Evolutionary conservation across 2,329 filamentous ascomycete species (phyloP), one percentile per base, ranked within the genome.

Genomic region (Fusarium newnesense): DNA sequence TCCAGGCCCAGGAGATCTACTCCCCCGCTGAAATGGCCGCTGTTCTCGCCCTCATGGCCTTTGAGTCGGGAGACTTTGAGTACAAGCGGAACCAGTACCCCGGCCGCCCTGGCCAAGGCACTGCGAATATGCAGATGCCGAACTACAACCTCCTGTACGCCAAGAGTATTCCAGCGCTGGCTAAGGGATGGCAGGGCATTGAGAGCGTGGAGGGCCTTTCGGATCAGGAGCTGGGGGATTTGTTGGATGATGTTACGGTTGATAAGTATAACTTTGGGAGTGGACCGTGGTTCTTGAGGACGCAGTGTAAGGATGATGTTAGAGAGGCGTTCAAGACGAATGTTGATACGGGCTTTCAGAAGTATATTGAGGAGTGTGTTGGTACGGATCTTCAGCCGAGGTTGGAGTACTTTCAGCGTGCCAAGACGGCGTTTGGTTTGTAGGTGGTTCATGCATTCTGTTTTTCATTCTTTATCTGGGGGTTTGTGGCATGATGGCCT

Each of bases 41-140:
- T 28, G 81, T 95, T 21, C 78, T 96, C 47, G 86, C 91, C 18
- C 85, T 94, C 77, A 92, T 94, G 84, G 89, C 91, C 16, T 91
- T 91, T 78, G 94, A 97, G 83, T 90, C 89, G 4, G 89, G 64
- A 28, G 86, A 91, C 70, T 93, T 95, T 83, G 86, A 88, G 76
- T 95, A 89, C 87, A 93, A 92, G 81, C 87, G 86, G 80, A 94
- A 95, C 82, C 84, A 90, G 75, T 73, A 60, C 39, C 83, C 84
- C 71, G 87, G 86, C n/a, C 78, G 83, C 0, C 86, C 91, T 0
- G 93, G 93, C 13, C 92, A 95, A 80, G 93, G 93, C 30, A 95
- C 93, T 4, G 84, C 83, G 69, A 88, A 88, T 79, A 87, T 89
- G 86, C 87, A 88, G 77, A 81, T 81, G 81, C 70, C 81, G 39